These are phyloP conservation scores for Postia placenta DNA, from an alignment of 768 basidiomycete species.

Conservation along the genomic window DNA sequence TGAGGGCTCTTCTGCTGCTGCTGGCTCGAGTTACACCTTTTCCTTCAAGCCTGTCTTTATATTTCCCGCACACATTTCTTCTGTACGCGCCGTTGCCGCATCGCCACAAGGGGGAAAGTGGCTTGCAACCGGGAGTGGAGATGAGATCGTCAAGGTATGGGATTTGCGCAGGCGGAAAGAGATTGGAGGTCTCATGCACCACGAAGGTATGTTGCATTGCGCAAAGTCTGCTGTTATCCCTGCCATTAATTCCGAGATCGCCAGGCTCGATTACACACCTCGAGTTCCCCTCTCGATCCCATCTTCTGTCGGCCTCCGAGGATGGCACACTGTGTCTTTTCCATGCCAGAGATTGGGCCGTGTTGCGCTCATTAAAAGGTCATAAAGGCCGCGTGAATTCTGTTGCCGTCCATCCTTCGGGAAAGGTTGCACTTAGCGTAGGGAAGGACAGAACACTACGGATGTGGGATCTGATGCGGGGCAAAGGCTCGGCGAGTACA, in stretches of 20 bases:
- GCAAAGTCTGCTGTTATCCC: neutral
- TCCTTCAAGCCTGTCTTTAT: slow-evolving; percentile 80
- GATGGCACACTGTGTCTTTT: slow-evolving; percentile 90
- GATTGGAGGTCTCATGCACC: slow-evolving; percentile 91
- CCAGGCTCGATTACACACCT: slow-evolving; percentile 90
- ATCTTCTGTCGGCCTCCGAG: slow-evolving; percentile 87
- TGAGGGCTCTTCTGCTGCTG: slow-evolving; percentile 48
- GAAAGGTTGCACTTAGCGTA: slow-evolving; percentile 86
- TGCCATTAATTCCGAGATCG: neutral
- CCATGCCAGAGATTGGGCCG: slow-evolving; percentile 89
- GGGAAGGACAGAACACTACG: slow-evolving; percentile 85
- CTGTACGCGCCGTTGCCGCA: slow-evolving; percentile 84
- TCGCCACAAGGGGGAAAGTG: slow-evolving; percentile 90
- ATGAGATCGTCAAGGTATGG: slow-evolving; percentile 97
- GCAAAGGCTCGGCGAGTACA: slow-evolving; percentile 81
- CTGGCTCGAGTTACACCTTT: slow-evolving; percentile 27
- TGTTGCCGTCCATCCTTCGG: slow-evolving; percentile 88
- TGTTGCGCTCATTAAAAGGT: slow-evolving; percentile 82
- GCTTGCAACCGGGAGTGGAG: slow-evolving; percentile 93
- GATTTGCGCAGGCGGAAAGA: slow-evolving; percentile 88
- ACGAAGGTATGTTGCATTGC: slow-evolving; percentile 57
- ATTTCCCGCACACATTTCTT: slow-evolving; percentile 95
- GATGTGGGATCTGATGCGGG: slow-evolving; percentile 99
- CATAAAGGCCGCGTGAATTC: slow-evolving; percentile 92
- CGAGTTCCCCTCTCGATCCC: slow-evolving; percentile 80